Conservation (phyloP, 805 yeast genomes). For the Diddensiella transvaalensis region DNA sequence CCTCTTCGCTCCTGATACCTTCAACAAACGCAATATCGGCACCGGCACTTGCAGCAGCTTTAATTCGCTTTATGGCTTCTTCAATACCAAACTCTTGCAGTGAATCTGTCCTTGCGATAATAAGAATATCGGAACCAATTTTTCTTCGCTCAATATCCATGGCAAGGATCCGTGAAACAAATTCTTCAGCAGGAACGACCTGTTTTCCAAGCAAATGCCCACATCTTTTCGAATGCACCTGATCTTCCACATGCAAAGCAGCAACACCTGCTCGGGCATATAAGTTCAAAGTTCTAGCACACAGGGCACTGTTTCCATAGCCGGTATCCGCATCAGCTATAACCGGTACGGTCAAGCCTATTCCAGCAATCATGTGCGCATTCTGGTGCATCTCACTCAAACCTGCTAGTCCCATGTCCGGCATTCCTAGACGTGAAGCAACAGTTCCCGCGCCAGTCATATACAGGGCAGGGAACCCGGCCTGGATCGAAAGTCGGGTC, state of each 20-base stretch:
- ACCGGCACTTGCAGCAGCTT: conserved; percentile 6
- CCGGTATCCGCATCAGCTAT: conserved; percentile 16
- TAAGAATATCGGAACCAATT: conserved; percentile 9
- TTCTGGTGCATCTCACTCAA: conserved; percentile 10
- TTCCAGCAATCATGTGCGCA: conserved; percentile 10
- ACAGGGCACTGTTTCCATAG: conserved; percentile 13
- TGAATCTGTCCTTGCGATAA: conserved; percentile 12
- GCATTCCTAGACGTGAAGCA: conserved; percentile 8
- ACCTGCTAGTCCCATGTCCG: conserved; percentile 9
- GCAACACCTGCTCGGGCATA: conserved; percentile 13
- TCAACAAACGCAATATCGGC: conserved; percentile 16
- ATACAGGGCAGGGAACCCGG: conserved; percentile 7
- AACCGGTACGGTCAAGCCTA: conserved; percentile 5
- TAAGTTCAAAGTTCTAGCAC: conserved; percentile 11
- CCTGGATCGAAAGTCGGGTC: conserved; percentile 1
- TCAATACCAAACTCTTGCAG: conserved; percentile 9
- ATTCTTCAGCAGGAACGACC: conserved; percentile 10
- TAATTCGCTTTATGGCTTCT: conserved; percentile 11
- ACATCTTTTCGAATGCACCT: conserved; percentile 11
- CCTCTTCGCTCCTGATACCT: conserved; percentile 10
- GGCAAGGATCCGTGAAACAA: conserved; percentile 8
- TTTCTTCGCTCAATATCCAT: conserved; percentile 12
- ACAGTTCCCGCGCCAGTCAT: conserved; percentile 14
- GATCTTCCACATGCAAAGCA: conserved; percentile 16
- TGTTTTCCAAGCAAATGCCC: conserved; percentile 14